Base-by-base conservation (phyloP, 441 rosid species). In the Breynia disticha region DNA sequence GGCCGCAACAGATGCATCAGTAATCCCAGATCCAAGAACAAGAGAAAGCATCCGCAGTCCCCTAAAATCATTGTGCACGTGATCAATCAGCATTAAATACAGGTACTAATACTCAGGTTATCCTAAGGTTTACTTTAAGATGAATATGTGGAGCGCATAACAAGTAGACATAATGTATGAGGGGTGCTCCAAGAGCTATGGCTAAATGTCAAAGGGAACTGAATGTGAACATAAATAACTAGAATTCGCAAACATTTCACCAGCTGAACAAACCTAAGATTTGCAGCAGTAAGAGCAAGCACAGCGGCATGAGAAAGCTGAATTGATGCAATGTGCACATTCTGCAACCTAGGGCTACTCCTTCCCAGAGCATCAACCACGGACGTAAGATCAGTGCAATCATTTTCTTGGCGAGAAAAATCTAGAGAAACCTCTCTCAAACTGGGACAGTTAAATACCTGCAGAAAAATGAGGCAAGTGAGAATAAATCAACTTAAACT, bases 1-100 rank as follows among this genome's bases (percentile, higher is more conserved):
- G 61, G 99, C 93, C 60, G 93, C 93, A 52, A 89, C 89, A 44
- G 97, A 93, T 56, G 86, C 95, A 77, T 93, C 99, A 1, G 86
- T 84, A 63, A 93, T 89, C 50, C 75, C 83, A 35, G 85, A 60
- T 76, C 97, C 99, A 74, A 93, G 87, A 59, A 93, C 93, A 43
- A 93, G 85, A 8, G 99, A 93, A 48, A 93, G 87, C 97, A 89
- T 89, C 44, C 83, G 80, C 76, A 93, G 63, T 16, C 74, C 70
- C 88, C 99, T 93, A 68, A 24, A 50, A 65, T 3, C 28, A 67
- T 19, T n/a, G 46, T 47, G 46, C 44, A 52, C 46, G 12, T 4
- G 39, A 47, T 32, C 59, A 67, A 54, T 16, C 41, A 52, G 51
- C 7, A 74, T 64, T 58, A 60, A 52, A 20, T 21, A 4, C 15